Evolutionary conservation across 2,329 filamentous ascomycete species (phyloP).

Genomic region (Fusarium musae): DNA sequence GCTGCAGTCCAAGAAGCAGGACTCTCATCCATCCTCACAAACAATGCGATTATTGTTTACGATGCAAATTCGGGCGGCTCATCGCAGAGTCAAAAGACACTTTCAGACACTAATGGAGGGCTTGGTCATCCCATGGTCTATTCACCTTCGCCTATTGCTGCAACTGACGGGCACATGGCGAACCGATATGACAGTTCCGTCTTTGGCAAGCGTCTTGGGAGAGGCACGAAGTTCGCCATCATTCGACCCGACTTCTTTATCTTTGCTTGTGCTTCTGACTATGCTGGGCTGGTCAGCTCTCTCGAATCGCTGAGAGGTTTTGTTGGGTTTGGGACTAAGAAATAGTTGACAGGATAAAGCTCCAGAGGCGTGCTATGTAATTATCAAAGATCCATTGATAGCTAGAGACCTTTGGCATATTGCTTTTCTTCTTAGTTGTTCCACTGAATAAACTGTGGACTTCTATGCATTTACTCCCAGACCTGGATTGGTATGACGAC

Average conservation of each 20-base stretch:
- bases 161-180: neutral
- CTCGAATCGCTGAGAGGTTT: neutral
- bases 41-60: accelerated
- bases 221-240: neutral
- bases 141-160: neutral
- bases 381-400: accelerated
- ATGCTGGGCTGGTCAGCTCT: neutral
- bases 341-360: accelerated
- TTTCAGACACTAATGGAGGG: neutral
- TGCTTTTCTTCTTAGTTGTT: neutral
- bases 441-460: accelerated
- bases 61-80: neutral
- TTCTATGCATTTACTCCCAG: no score
- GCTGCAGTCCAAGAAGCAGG: neutral
- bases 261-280: neutral
- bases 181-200: neutral
- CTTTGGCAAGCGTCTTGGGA: neutral
- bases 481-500: no score
- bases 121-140: neutral
- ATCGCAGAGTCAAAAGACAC: accelerated
- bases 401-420: accelerated
- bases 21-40: neutral
- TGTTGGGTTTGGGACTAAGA: neutral
- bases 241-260: neutral
- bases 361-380: no score